These are phyloP conservation scores for Colletotrichum sp. DNA, from an alignment of 2,329 filamentous ascomycete species.

Conservation along the genomic window DNA sequence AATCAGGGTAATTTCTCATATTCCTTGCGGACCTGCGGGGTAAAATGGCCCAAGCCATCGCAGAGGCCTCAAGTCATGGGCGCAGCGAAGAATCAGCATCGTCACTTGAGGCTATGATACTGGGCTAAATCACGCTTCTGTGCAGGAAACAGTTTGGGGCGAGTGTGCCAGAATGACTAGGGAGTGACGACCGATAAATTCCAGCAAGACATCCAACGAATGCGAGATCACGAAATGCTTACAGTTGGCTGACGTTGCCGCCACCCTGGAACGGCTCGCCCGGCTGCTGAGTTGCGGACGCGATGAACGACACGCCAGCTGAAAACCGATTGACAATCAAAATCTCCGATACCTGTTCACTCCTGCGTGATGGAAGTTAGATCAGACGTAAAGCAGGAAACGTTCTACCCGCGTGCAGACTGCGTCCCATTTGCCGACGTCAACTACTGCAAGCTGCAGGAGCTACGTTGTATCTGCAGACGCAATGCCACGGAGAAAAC, in stretches of 20 bases:
- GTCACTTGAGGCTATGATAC: neutral
- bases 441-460: neutral
- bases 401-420: neutral
- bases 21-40: neutral
- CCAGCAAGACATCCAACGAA: neutral
- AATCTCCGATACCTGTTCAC: neutral
- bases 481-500: neutral
- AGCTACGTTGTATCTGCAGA: neutral
- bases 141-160: neutral
- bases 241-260: neutral
- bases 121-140: neutral
- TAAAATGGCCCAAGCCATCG: neutral
- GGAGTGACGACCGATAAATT: neutral
- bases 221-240: neutral
- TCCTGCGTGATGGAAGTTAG: neutral
- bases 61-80: neutral
- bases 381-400: neutral
- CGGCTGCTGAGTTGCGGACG: neutral
- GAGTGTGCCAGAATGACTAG: neutral
- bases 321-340: neutral
- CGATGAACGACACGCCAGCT: neutral
- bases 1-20: neutral
- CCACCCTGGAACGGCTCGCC: neutral
- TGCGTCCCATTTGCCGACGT: neutral
- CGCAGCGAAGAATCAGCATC: neutral